Percentiles rank a stretch among this genome's conserved stretches.
Conservation (phyloP, 2,329 filamentous ascomycete species). For the Aspergillus aculeatinus region DNA sequence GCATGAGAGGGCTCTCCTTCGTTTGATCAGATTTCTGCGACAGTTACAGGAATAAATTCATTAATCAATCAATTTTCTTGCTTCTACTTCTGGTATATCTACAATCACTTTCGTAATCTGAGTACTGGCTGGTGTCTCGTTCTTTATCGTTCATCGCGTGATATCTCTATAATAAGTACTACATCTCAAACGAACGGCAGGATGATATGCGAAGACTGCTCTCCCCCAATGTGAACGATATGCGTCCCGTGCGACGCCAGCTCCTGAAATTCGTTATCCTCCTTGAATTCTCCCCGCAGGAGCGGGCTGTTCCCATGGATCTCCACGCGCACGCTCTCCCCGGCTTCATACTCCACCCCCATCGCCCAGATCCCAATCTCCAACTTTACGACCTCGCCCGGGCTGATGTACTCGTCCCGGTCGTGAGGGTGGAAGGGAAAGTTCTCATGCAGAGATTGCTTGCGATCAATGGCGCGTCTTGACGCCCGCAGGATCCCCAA, state of each 20-base stretch:
- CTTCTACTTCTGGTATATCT: background rate
- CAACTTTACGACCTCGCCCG: slow-evolving; percentile 5
- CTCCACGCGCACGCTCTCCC: slow-evolving; percentile 10
- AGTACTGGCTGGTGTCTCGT: too few relatives aligned
- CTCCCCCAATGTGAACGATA: background rate
- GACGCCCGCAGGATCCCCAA: slow-evolving; percentile 9
- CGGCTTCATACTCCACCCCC: slow-evolving; percentile 10
- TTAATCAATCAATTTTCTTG: too few relatives aligned
- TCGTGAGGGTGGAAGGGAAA: slow-evolving; percentile 11
- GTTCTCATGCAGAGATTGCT: slow-evolving; percentile 7
- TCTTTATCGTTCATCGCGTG: too few relatives aligned
- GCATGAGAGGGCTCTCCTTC: slow-evolving; percentile 19
- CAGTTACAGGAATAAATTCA: too few relatives aligned
- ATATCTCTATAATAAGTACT: background rate
- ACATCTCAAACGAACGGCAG: slow-evolving; percentile 1
- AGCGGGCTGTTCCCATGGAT: slow-evolving; percentile 10
- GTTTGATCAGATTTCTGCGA: background rate
- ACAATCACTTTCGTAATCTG: background rate
- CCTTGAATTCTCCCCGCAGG: slow-evolving; percentile 7
- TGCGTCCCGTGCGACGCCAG: slow-evolving; percentile 8
- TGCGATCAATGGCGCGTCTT: slow-evolving; percentile 5
- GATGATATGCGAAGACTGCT: slow-evolving; percentile 1
- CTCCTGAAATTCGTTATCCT: slow-evolving; percentile 7
- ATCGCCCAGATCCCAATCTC: slow-evolving; percentile 12
- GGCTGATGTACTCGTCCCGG: background rate